Conservation (phyloP, 805 yeast genomes). For the Saccharomycopsis oosterbeekiorum region DNA sequence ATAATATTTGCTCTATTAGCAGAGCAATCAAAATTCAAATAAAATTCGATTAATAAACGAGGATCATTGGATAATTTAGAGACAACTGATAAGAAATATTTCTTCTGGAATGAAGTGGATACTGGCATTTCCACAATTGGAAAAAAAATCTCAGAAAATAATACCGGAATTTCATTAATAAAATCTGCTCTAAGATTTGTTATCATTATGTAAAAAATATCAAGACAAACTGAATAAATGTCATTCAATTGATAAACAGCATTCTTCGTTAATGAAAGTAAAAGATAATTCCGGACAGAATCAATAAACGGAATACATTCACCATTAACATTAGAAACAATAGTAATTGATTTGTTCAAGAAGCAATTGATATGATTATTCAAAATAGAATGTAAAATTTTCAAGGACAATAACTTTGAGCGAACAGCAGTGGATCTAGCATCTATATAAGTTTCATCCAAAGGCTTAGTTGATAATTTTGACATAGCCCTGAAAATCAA, state of each 20-base stretch:
- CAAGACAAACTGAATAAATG: constrained; percentile 83
- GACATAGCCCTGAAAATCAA: constrained; percentile 91
- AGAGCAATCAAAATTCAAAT: constrained; percentile 93
- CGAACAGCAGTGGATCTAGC: constrained; percentile 89
- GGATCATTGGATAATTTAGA: constrained; percentile 83
- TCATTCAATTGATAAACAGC: constrained; percentile 89
- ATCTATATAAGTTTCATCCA: constrained; percentile 69
- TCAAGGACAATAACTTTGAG: constrained; percentile 80
- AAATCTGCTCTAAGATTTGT: constrained; percentile 78
- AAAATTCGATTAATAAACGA: constrained; percentile 81
- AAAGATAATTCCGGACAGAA: constrained; percentile 75
- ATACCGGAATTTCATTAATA: constrained; percentile 88
- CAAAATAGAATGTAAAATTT: constrained; percentile 76
- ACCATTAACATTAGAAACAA: constrained; percentile 40
- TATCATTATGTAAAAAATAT: constrained; percentile 85
- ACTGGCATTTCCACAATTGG: constrained; percentile 89
- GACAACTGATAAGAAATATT: constrained; percentile 73
- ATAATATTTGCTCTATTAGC: constrained; percentile 69
- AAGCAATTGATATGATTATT: constrained; percentile 80
- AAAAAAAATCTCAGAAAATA: constrained; percentile 85
- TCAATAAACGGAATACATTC: constrained; percentile 58
- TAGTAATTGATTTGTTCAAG: constrained; percentile 44
- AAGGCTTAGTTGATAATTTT: constrained; percentile 73
- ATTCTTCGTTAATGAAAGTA: constrained; percentile 76
- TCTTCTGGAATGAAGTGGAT: constrained; percentile 86